Percentiles rank a stretch among this genome's conserved stretches.
Evolutionary conservation across 148 eudicot species (phyloP).

Genomic region (Rhododendron vialii): DNA sequence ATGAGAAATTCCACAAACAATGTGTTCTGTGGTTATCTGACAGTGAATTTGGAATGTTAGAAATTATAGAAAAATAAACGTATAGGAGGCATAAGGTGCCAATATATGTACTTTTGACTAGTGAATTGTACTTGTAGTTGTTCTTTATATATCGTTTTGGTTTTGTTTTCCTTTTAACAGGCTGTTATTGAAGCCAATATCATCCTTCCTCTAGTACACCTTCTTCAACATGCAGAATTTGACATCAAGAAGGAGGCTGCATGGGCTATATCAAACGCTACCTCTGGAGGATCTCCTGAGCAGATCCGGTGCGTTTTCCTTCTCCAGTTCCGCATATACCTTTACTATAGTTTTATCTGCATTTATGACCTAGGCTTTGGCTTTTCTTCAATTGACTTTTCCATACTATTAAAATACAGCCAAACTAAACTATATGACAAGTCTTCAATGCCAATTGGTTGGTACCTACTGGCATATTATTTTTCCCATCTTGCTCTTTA

Average conservation of each 20-base stretch:
- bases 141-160: neutral
- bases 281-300: constrained; percentile 2
- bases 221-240: constrained; percentile 1
- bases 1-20: neutral
- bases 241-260: constrained; percentile 11
- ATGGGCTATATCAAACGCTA: constrained; percentile 2
- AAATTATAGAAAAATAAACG: neutral
- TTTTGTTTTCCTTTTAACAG: neutral
- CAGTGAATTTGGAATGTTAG: neutral
- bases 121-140: neutral
- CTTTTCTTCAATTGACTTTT: neutral
- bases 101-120: neutral
- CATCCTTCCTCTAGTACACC: neutral
- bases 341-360: neutral
- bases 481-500: neutral
- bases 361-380: neutral
- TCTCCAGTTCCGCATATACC: neutral
- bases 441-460: neutral
- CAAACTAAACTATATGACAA: neutral
- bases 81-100: neutral
- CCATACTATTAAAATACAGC: neutral
- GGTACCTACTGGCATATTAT: neutral
- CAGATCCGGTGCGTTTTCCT: constrained; percentile 31
- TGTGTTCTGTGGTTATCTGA: neutral
- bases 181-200: constrained; percentile 4